Evolutionary conservation across 148 eudicot species (phyloP), one percentile per base, ranked within the genome.

Genomic region (Heliamphora exappendiculata): DNA sequence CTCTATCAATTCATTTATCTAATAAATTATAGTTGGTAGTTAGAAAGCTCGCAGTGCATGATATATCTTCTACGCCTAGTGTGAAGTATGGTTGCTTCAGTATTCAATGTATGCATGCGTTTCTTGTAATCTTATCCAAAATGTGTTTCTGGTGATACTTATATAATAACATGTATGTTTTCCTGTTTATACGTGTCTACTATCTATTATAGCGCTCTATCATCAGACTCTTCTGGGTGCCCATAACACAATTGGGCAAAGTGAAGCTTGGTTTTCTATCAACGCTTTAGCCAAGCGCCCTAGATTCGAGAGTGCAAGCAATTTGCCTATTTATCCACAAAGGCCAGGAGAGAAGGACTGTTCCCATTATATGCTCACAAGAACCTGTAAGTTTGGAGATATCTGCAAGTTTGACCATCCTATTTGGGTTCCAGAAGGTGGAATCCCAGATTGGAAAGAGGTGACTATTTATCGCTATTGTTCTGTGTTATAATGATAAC

Each of bases 391-490:
- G 83, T 95, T 88, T 86, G 99, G 94, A 88, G 97, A 95, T 70
- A 86, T 69, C 87, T 95, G 99, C 99, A 95, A 81, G 88, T 95
- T 92, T 88, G 99, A 95, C 89, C 99, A 95, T 88, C 97, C 99
- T 83, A 80, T 92, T 85, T 93, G 97, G 99, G 99, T 93, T 89
- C 97, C 97, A 79, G 91, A 83, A 67, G 97, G 99, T 84, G 99
- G 99, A 80, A 92, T 95, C 82, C 96, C 99, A 71, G 94, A 93
- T 88, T 92, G 97, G 97, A 93, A 95, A 89, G 97, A 95, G 99
- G 99, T 95, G 96, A 93, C 76, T 39, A 76, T 88, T 81, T 78
- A 79, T 82, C 82, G 79, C 87, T 83, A 69, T 62, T 64, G 64
- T 76, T 68, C 64, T 76, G 54, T 80, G 77, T 37, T 59, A 73